Conservation (phyloP, 2,329 filamentous ascomycete genomes). For the Leptographium lundbergii region DNA sequence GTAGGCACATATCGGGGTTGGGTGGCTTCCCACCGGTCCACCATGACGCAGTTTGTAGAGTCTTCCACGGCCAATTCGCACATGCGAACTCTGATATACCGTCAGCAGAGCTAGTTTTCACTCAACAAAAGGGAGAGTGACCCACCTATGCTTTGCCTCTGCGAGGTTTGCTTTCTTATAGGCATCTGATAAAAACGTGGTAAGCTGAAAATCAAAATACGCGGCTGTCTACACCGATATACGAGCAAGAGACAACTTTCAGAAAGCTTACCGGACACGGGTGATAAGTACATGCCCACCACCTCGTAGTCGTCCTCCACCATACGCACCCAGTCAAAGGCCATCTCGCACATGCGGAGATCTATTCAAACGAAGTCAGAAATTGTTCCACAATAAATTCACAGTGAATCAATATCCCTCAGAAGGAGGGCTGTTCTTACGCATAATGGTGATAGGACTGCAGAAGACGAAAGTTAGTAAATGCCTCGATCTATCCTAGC, state of each 20-base stretch:
- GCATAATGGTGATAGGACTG: conserved; percentile 17
- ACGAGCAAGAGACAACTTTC: no score
- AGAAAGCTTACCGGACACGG: conserved; percentile 27
- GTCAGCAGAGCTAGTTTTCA: not conserved
- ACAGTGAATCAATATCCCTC: not conserved
- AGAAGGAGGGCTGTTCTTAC: conserved; percentile 4
- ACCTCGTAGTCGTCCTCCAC: conserved; percentile 54
- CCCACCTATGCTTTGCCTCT: conserved; percentile 10
- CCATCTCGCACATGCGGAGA: conserved; percentile 26
- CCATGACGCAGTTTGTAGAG: conserved; percentile 70
- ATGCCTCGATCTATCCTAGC: not conserved
- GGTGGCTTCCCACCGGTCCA: conserved; percentile 43
- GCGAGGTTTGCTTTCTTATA: conserved; percentile 74
- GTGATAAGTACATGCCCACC: conserved; percentile 71
- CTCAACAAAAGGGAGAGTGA: no score
- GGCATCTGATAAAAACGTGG: conserved; percentile 22
- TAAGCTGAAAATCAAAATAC: not conserved
- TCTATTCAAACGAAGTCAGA: conserved; percentile 15
- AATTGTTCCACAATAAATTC: not conserved
- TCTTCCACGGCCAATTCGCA: conserved; percentile 67
- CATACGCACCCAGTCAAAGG: conserved; percentile 22
- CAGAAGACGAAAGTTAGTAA: not conserved
- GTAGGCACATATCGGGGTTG: conserved; percentile 77
- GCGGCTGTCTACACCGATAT: no score
- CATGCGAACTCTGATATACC: conserved; percentile 62